phyloP scores from a whole-genome alignment of 1,139 yeast species.

The Petasospora fabianii region DNA sequence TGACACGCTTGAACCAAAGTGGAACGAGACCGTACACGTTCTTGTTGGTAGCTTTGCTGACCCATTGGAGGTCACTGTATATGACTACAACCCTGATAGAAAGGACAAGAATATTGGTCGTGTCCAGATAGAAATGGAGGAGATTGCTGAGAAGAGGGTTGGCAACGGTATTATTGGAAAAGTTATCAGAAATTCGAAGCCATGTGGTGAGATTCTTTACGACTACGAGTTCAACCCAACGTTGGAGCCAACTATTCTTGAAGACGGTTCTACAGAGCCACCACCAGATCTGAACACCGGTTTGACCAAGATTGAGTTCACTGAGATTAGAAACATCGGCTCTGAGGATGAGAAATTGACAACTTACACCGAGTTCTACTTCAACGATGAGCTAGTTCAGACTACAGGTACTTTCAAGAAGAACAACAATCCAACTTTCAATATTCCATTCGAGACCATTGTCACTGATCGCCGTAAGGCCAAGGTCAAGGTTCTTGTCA shows the following conservation, averaged over 20 bases:
- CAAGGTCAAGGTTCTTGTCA: slow-evolving; percentile 61
- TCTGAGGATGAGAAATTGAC: slow-evolving; percentile 48
- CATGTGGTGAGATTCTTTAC: slow-evolving; percentile 69
- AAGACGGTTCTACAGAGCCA: slow-evolving; percentile 82
- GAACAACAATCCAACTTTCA: slow-evolving; percentile 67
- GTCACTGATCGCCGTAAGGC: slow-evolving; percentile 70
- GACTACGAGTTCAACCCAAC: slow-evolving; percentile 79
- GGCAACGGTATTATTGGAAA: slow-evolving; percentile 51
- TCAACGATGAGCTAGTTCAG: slow-evolving; percentile 56
- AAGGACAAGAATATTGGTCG: slow-evolving; percentile 82
- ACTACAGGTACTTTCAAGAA: slow-evolving; percentile 59
- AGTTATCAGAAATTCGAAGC: slow-evolving; percentile 73
- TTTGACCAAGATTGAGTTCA: slow-evolving; percentile 53
- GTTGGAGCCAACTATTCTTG: slow-evolving; percentile 66
- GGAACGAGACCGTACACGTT: slow-evolving; percentile 76
- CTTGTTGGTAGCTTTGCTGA: slow-evolving; percentile 76
- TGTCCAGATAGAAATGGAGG: slow-evolving; percentile 70
- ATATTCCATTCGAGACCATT: slow-evolving; percentile 62
- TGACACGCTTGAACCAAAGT: slow-evolving; percentile 67
- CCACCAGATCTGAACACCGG: slow-evolving; percentile 95
- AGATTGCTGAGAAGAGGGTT: slow-evolving; percentile 51
- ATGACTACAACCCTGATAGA: slow-evolving; percentile 73
- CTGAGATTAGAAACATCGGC: slow-evolving; percentile 26
- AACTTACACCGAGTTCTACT: slow-evolving; percentile 66
- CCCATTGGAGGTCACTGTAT: slow-evolving; percentile 65